phyloP scores from a whole-genome alignment of 805 yeast species.

The Babjeviella inositovora region DNA sequence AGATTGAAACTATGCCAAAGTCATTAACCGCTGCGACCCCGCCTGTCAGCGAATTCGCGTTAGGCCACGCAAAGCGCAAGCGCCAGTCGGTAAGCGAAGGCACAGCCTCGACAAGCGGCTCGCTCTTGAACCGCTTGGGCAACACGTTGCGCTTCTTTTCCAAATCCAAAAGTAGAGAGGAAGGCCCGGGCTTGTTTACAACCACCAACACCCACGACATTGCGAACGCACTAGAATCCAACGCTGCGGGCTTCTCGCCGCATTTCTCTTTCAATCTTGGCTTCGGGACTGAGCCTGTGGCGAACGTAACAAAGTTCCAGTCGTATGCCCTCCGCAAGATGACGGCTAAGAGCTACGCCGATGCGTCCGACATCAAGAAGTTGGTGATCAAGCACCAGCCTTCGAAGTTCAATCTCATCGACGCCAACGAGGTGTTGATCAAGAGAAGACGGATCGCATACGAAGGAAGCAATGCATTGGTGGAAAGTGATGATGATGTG shows the following conservation, averaged over 20 bases:
- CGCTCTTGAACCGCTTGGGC: slow-evolving; percentile 13
- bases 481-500: slow-evolving; percentile 5
- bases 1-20: background rate
- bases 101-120: slow-evolving; percentile 4
- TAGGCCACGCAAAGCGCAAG: slow-evolving; percentile 1
- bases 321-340: too few species aligned
- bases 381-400: slow-evolving; percentile 22
- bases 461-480: slow-evolving; percentile 4
- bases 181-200: slow-evolving; percentile 14
- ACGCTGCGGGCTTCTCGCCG: too few species aligned
- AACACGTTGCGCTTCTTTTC: slow-evolving; percentile 16
- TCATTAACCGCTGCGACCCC: slow-evolving; percentile 1
- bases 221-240: too few species aligned
- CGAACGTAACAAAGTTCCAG: too few species aligned
- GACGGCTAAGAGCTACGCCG: slow-evolving; percentile 2
- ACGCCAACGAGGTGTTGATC: slow-evolving; percentile 20
- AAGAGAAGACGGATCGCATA: slow-evolving; percentile 12
- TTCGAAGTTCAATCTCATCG: slow-evolving; percentile 19
- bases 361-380: slow-evolving; percentile 13
- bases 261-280: slow-evolving; percentile 1
- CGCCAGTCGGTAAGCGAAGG: slow-evolving; percentile 1
- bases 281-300: too few species aligned
- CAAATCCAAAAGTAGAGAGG: slow-evolving; percentile 5
- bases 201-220: slow-evolving; percentile 2
- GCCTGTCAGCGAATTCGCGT: slow-evolving; percentile 1